These are phyloP conservation scores for Ruellia speciosa DNA, from an alignment of 305 asterid species.

Conservation along the genomic window DNA sequence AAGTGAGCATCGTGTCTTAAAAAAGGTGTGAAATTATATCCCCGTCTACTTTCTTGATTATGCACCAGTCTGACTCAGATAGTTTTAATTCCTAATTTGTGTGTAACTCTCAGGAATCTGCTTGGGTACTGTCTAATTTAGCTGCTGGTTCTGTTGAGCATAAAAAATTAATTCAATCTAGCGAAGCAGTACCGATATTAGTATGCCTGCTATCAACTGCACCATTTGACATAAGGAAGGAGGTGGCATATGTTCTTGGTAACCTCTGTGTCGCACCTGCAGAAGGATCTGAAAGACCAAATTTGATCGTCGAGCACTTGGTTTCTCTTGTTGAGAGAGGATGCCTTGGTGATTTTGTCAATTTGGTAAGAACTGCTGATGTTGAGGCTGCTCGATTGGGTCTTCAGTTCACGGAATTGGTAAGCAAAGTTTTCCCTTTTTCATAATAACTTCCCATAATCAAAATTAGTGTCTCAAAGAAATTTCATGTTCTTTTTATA, in stretches of 20 bases:
- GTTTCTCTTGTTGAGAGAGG: constrained; percentile 67
- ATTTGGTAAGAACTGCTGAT: constrained; percentile 79
- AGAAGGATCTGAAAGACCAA: constrained; percentile 64
- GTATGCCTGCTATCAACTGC: constrained; percentile 54
- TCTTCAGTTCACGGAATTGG: constrained; percentile 92
- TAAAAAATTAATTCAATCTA: constrained; percentile 58
- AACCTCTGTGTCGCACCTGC: constrained; percentile 75
- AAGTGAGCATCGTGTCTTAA: constrained; percentile 75
- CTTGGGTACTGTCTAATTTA: constrained; percentile 88
- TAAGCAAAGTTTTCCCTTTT: constrained; percentile 26
- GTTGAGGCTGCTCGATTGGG: constrained; percentile 86
- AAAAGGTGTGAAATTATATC: constrained; percentile 45
- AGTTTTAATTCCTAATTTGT: neutral
- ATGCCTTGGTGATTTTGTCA: constrained; percentile 67
- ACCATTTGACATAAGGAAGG: constrained; percentile 84
- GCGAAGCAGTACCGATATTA: constrained; percentile 59
- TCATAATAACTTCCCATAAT: neutral
- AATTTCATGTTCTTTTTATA: no score
- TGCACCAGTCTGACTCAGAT: no score
- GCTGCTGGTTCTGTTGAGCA: constrained; percentile 85
- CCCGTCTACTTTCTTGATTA: neutral
- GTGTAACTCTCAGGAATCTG: constrained; percentile 57
- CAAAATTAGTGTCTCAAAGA: no score
- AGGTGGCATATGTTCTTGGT: constrained; percentile 85
- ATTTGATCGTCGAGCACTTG: constrained; percentile 66